phyloP scores from a whole-genome alignment of 2,329 filamentous ascomycete genomes.

The Talaromyces piceae region DNA sequence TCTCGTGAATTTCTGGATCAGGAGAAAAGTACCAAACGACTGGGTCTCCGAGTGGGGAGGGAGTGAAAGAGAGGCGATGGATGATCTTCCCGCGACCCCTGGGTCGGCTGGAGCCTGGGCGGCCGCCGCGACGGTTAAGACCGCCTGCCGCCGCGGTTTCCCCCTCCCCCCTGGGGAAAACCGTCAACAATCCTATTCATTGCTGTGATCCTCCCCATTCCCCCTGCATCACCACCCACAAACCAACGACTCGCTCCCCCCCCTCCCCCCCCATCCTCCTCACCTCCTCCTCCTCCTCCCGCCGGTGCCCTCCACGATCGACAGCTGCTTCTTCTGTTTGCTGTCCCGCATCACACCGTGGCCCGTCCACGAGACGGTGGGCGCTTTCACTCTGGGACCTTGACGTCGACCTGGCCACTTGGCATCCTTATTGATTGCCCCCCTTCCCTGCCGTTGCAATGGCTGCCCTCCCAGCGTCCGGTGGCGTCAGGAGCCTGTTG shows the following conservation, averaged over 20 bases:
- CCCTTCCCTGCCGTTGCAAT: conserved; percentile 5
- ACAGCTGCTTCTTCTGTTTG: neutral
- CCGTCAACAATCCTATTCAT: neutral
- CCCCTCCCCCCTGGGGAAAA: neutral
- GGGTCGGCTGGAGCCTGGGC: neutral
- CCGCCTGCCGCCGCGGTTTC: neutral
- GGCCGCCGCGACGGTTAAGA: neutral
- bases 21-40: neutral
- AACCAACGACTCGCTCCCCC: too few relatives aligned
- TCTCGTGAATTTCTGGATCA: neutral
- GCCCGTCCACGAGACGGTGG: conserved; percentile 11
- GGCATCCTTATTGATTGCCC: neutral
- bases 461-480: conserved; percentile 25
- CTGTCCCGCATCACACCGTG: neutral
- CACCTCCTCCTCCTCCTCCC: too few relatives aligned
- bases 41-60: neutral
- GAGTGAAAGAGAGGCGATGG: neutral
- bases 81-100: neutral
- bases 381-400: conserved; percentile 1
- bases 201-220: neutral
- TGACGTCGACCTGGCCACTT: neutral
- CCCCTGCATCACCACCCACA: neutral
- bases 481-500: conserved; percentile 65
- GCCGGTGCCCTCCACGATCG: neutral
- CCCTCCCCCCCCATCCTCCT: too few relatives aligned